Conservation (phyloP, 2,329 filamentous ascomycete genomes). For the Ophiostoma australiae region DNA sequence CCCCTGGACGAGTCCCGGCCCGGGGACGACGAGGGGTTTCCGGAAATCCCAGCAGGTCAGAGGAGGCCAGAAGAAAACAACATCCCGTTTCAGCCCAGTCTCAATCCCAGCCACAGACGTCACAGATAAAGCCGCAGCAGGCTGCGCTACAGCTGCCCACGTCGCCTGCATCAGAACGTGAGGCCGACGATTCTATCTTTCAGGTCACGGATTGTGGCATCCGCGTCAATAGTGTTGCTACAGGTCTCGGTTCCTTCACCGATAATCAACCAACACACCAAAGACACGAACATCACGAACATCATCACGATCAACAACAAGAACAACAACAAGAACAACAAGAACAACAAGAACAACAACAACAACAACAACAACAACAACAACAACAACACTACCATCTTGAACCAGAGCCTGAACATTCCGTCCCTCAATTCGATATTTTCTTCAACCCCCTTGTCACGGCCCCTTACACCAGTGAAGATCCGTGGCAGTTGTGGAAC, state of each 20-base stretch:
- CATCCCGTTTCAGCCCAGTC: background rate
- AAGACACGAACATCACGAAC: background rate
- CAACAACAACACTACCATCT: background rate
- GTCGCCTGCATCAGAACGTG: conserved; percentile 22
- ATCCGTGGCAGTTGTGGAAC: conserved; percentile 16
- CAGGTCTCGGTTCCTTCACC: background rate
- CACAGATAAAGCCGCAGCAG: background rate
- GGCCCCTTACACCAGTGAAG: background rate
- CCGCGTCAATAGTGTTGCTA: background rate
- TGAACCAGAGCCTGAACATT: background rate
- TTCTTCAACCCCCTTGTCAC: background rate
- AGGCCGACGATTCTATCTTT: conserved; percentile 7
- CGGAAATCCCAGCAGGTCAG: background rate
- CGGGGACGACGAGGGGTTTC: background rate
- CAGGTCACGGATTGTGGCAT: background rate
- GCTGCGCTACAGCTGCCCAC: conserved; percentile 18
- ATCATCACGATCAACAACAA: background rate
- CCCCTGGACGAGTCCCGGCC: background rate
- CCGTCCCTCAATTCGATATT: background rate
- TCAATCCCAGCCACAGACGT: background rate
- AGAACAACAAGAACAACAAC: background rate
- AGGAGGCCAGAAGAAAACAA: background rate
- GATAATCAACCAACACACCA: background rate
- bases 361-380: background rate
- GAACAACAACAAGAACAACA: background rate